Base-by-base conservation (phyloP, 176 grass and related monocot species). In the Oryza meyeriana region DNA sequence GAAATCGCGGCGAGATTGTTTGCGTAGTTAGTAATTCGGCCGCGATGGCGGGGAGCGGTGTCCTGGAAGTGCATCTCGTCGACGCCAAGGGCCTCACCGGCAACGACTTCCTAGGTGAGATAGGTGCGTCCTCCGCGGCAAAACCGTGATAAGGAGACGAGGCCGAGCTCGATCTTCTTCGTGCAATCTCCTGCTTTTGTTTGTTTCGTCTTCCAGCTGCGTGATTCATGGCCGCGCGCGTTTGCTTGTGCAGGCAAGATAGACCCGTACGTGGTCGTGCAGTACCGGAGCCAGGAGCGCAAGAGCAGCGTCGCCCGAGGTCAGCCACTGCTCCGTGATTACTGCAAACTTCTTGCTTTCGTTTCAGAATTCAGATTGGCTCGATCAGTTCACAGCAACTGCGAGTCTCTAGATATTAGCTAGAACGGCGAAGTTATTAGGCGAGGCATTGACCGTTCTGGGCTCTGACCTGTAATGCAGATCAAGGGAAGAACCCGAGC, bases 281-380 rank as follows among this genome's bases (percentile, higher is more conserved):
- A 93, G 79, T 94, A 98, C 70, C 85, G 90, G 75, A 92, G 84
- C 80, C 92, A 98, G 77, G 92, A 98, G 79, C 86, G 75, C 45
- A 94, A 94, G 88, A 98, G 92, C 88, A 82, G 81, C 86, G 32
- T 89, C 68, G 87, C 92, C 44, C 81, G 80, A 68, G 87, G 94
- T 97, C 41, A 34, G 39, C 62, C 10, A 26, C 44, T 22, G 16
- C 59, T 29, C 17, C 42, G 36, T 26, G 6, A 22, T 22, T 52
- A 58, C 10, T 42, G 48, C 39, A 31, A 42, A 39, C 18, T 45
- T 20, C 41, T 36, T 32, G 4, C n/a, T 55, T 68, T n/a, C 30
- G 17, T 24, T 50, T 26, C 5, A 33, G 40, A 66, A 8, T 1
- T 66, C 45, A 6, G 45, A 48, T 48, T 63, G 10, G 18, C 36